Base-by-base conservation (phyloP, 2,329 filamentous ascomycete species). In the Albifimbria verrucaria region DNA sequence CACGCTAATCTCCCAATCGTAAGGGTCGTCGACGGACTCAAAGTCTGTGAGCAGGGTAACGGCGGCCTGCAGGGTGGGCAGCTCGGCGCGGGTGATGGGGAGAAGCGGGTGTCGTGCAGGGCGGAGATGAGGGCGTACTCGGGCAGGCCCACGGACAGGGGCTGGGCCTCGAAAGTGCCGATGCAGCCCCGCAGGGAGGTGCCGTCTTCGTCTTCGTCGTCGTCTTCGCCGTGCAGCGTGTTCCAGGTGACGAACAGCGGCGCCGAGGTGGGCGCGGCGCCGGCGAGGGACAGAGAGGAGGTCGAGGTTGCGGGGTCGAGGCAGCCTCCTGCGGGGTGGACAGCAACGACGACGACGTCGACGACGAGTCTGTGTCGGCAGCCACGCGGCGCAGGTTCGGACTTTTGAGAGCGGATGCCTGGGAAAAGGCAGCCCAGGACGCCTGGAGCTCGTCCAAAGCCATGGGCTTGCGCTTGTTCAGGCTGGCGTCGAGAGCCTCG, bases 201-300 rank as follows among this genome's bases (percentile, higher is more conserved):
- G 32, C 69, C 65, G 57, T 62, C 63, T 20, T 62, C 65, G 25
- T 65, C 56, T 10, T 60, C 64, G 26, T 32, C 26, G 32, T 70
- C 65, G 57, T 62, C 63, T 20, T 62, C 65, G 25, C 64, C 56
- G 11, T 60, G 64, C 51, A 91, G 62, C 0, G 83, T 90, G 74
- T 97, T 96, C 92, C 93, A 97, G 7, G 92, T 96, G 46, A 99
- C 90, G 68, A 97, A 97, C 39, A 97, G 80, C 1, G 93, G 93
- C 57, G 86, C 84, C 42, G 82, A 79, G 53, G 72, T 71, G 60
- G 59, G 47, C 26, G 62, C 58, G 59, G 55, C 58, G 63, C 64
- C 55, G 65, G 66, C 44, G 53, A 53, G 64, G 15, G 73, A 64
- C 21, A 73, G 68, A 24, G 71, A 77, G 28, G 74, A 70, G 12